A percentile compares a stretch with the other conserved stretches of the same genome.
Evolutionary conservation across 2,329 filamentous ascomycete genomes (phyloP).

Genomic region (Paraphaeosphaeria minitans): DNA sequence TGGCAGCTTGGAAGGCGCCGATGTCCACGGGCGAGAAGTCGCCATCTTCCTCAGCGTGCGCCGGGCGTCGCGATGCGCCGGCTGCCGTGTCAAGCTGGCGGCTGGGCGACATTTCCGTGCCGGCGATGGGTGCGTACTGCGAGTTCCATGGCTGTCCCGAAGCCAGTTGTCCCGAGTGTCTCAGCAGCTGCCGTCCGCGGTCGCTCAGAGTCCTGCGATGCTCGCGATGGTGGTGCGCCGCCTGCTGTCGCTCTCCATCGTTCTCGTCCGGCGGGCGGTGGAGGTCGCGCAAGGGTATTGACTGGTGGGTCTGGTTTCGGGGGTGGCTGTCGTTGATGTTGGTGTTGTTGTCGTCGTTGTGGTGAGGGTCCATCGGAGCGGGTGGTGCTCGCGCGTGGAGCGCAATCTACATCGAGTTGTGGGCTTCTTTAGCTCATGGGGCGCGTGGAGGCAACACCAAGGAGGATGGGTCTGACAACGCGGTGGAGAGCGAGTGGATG

Average conservation of each 20-base stretch:
- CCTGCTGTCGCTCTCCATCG: slow-evolving; percentile 31
- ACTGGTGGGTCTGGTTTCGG: slow-evolving; percentile 58
- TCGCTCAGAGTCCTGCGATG: slow-evolving; percentile 56
- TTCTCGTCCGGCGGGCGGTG: slow-evolving; percentile 47
- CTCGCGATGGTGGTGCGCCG: slow-evolving; percentile 45
- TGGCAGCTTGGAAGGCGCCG: slow-evolving; percentile 56
- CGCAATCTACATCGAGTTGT: slow-evolving; percentile 38
- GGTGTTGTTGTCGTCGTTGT: slow-evolving; percentile 45
- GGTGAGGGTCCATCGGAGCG: slow-evolving; percentile 52
- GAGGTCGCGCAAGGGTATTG: slow-evolving; percentile 72
- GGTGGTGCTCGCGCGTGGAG: slow-evolving; percentile 30
- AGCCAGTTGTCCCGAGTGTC: slow-evolving; percentile 50
- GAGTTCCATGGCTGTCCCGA: slow-evolving; percentile 48
- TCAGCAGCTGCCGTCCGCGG: slow-evolving; percentile 54
- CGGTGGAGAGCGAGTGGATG: slow-evolving; percentile 15
- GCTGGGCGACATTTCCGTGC: slow-evolving; percentile 58
- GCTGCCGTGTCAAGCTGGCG: slow-evolving; percentile 47
- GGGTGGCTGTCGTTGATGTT: slow-evolving; percentile 47
- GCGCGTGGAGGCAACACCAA: slow-evolving; percentile 28
- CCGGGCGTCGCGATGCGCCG: slow-evolving; percentile 33
- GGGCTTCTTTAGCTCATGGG: slow-evolving; percentile 29
- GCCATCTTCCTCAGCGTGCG: slow-evolving; percentile 43
- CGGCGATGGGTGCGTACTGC: slow-evolving; percentile 60
- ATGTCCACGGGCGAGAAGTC: slow-evolving; percentile 52
- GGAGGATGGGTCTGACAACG: slow-evolving; percentile 9